Base-by-base conservation (phyloP, 192 early-diverging fungal genomes). In the Haplosporangium gracile region DNA sequence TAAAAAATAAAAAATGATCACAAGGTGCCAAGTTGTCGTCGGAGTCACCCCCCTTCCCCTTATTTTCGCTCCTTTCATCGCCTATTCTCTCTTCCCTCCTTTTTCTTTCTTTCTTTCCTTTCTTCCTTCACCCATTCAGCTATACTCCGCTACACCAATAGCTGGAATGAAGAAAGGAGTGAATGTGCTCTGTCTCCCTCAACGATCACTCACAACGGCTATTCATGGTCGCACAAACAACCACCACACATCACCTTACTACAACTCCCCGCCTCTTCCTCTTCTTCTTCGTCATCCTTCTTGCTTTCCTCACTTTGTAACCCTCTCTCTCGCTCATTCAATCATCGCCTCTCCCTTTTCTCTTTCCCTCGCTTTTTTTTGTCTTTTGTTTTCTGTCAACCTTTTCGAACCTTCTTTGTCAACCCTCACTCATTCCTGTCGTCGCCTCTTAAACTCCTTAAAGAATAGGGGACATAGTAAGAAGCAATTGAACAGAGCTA, bases 351-450 rank as follows among this genome's bases (percentile, higher is more conserved):
- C 29, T 29, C 26, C 2, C 10, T 29, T 63, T 29, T 65, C 60
- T 65, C 60, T 32, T 24, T 65, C 29, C 29, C 10, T 32, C 60
- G 9, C 60, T 32, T 65, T 65, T 63, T 57, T 57, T n/a, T 57
- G 11, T 11, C 32, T 32, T 15, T 65, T 32, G 26, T 9, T 57
- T 9, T 24, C 24, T 34, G 60, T 65, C 60, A 32, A 34, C 29
- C 60, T 65, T 43, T 43, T 32, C 60, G 60, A 65, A 65, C 60
- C 13, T 65, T 65, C 60, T 65, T 65, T 65, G 29, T 65, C n/a
- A 65, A 2, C 29, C 26, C 60, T 29, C 26, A 4, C 2, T 15
- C 60, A 32, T 65, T 15, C 26, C 60, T 15, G 29, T 60, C 10
- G 24, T 65, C 26, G 26, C 11, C 32, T 65, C 26, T 32, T 32